These are phyloP conservation scores for Metschnikowia lachancei DNA, from an alignment of 805 yeast genomes.

Conservation along the genomic window DNA sequence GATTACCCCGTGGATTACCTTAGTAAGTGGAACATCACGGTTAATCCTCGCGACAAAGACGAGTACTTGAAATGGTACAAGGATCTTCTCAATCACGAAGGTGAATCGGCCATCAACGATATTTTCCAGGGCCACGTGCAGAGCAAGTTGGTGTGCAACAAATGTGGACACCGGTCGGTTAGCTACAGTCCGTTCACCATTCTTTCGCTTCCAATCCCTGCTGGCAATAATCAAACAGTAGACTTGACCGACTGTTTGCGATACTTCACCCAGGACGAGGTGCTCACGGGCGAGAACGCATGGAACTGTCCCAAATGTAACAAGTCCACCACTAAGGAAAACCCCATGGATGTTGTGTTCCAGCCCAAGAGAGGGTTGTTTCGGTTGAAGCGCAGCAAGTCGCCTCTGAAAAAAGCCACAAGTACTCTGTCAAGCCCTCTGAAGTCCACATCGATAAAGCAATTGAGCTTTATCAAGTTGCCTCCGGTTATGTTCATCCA, in stretches of 20 bases:
- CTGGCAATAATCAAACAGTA: conserved; percentile 22
- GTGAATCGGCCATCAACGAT: conserved; percentile 64
- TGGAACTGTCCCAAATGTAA: conserved; percentile 81
- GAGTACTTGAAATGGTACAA: conserved; percentile 66
- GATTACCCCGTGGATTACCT: conserved; percentile 24
- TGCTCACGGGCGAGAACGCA: conserved; percentile 70
- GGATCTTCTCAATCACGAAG: conserved; percentile 49
- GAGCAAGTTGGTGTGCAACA: conserved; percentile 57
- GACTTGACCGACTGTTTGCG: conserved; percentile 61
- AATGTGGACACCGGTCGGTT: conserved; percentile 60
- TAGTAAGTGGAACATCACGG: conserved; percentile 32
- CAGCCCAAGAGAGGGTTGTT: conserved; percentile 36
- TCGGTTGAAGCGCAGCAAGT: conserved; percentile 33
- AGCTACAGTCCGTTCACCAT: conserved; percentile 63
- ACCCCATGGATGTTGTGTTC: conserved; percentile 31
- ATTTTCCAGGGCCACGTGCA: conserved; percentile 74
- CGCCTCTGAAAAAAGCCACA: conserved; percentile 28
- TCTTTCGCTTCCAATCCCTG: conserved; percentile 60
- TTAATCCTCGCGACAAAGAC: conserved; percentile 33
- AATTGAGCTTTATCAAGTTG: conserved; percentile 32
- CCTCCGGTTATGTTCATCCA: conserved; percentile 42
- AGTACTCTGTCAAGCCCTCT: conserved; percentile 5
- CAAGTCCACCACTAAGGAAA: conserved; percentile 21
- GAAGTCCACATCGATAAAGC: conserved; percentile 21
- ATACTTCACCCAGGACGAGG: conserved; percentile 61